Evolutionary conservation across 2,329 filamentous ascomycete species (phyloP).

Genomic region (Hysterium pulicare): DNA sequence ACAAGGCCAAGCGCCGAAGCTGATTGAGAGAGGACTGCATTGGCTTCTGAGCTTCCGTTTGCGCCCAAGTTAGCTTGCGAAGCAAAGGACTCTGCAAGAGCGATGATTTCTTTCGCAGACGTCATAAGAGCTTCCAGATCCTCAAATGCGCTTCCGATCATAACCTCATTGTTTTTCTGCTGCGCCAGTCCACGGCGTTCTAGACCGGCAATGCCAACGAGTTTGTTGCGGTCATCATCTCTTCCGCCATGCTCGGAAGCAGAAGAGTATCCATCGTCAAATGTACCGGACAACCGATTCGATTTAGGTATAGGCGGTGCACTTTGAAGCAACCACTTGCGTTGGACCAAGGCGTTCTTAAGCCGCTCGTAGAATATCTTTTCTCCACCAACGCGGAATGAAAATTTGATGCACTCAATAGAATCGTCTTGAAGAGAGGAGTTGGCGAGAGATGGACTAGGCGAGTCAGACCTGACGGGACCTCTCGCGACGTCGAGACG

Average conservation of each 20-base stretch:
- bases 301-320: conserved; percentile 81
- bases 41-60: conserved; percentile 63
- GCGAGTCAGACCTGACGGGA: conserved; percentile 64
- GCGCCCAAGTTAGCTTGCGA: conserved; percentile 59
- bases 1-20: conserved; percentile 79
- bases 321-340: conserved; percentile 90
- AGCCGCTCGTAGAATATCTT: conserved; percentile 87
- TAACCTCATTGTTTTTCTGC: conserved; percentile 86
- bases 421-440: conserved; percentile 54
- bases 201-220: conserved; percentile 85
- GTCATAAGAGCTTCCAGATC: conserved; percentile 96
- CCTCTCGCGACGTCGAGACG: conserved; percentile 40
- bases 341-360: conserved; percentile 81
- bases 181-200: conserved; percentile 81
- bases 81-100: conserved; percentile 84
- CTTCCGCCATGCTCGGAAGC: conserved; percentile 14
- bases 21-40: conserved; percentile 73
- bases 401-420: conserved; percentile 79
- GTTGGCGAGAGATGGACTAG: conserved; percentile 62
- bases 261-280: conserved; percentile 26
- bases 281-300: conserved; percentile 34
- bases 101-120: conserved; percentile 92
- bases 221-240: conserved; percentile 46
- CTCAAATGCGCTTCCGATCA: conserved; percentile 92
- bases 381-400: conserved; percentile 84